Evolutionary conservation across 495 filamentous ascomycete genomes (phyloP).

Genomic region (Neohortaea acidophila): DNA sequence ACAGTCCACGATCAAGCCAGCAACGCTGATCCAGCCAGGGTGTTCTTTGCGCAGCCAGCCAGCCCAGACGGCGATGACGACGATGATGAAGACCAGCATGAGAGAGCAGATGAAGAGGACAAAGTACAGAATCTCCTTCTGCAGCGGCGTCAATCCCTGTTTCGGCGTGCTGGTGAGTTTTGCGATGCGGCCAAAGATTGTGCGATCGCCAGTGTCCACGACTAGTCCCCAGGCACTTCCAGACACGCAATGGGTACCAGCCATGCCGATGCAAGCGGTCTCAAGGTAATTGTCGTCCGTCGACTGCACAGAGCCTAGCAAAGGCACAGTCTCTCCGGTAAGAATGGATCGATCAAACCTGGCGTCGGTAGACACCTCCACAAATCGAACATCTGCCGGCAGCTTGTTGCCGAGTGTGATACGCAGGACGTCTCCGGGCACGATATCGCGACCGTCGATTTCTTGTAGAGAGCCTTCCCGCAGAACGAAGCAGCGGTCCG

Average conservation of each 20-base stretch:
- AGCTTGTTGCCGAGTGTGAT: slow-evolving; percentile 53
- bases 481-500: slow-evolving; percentile 45
- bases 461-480: slow-evolving; percentile 38
- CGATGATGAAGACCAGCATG: slow-evolving; percentile 53
- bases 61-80: slow-evolving; percentile 44
- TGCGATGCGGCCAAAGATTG: slow-evolving; percentile 56
- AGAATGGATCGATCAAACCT: slow-evolving; percentile 59
- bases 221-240: slow-evolving; percentile 51
- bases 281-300: slow-evolving; percentile 61
- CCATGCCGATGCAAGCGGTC: slow-evolving; percentile 55
- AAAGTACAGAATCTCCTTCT: slow-evolving; percentile 53
- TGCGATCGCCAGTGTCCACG: slow-evolving; percentile 42
- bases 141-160: slow-evolving; percentile 46
- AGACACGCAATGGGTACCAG: slow-evolving; percentile 53
- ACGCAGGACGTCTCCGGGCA: slow-evolving; percentile 48
- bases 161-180: slow-evolving; percentile 48
- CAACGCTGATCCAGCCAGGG: slow-evolving; percentile 39
- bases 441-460: slow-evolving; percentile 42
- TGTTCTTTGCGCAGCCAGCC: slow-evolving; percentile 43
- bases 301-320: slow-evolving; percentile 42
- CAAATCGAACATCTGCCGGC: slow-evolving; percentile 53
- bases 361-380: slow-evolving; percentile 46
- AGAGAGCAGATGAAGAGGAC: slow-evolving; percentile 50
- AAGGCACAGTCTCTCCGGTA: slow-evolving; percentile 51
- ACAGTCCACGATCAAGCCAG: slow-evolving; percentile 52